Evolutionary conservation across 1,284 basidiomycete genomes (phyloP), one percentile per base, ranked within the genome.

Genomic region (Takashimella tepidaria): DNA sequence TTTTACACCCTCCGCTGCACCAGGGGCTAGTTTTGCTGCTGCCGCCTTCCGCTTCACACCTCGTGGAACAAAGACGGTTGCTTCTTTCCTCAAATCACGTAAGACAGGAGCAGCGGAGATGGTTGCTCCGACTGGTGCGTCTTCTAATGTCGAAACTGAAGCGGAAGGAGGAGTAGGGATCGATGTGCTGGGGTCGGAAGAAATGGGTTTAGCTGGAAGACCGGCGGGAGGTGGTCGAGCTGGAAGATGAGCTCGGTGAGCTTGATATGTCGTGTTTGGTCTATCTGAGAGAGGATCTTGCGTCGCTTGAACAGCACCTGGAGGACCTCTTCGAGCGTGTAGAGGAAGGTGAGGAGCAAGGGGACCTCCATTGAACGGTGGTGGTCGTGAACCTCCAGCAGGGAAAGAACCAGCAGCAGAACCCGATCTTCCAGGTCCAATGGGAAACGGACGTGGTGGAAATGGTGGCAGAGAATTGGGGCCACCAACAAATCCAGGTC

Each of bases 21-120:
- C 55, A 8, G 49, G 48, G 5, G 46, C 44, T 2, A 45, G 25
- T 5, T 43, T 16, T 4, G 37, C 48, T 6, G 41, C 43, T 4
- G 55, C 54, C 4, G 47, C 47, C 50, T 68, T 65, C 52, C 72
- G 72, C 58, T 74, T 75, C 11, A 78, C 64, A 1, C 73, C 76
- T 13, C 75, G 61, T 1, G 92, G 92, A 1, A 95, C 83, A 66
- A 97, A 96, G 0, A 88, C 83, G 0, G 89, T 92, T 6, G 87
- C 84, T 70, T 97, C 92, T 72, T 90, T 92, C 77, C 91, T 90
- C 60, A 96, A 79, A 71, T 97, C 89, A 21, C 92, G 86, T 45
- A 97, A 74, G 66, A 90, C 80, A 1, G 92, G 90, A 47, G 79
- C 89, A 1, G 90, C 90, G 16, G 82, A 85, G 51, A 95, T 83